phyloP scores from a whole-genome alignment of 2,329 filamentous ascomycete genomes.

The Diaporthe sp. region DNA sequence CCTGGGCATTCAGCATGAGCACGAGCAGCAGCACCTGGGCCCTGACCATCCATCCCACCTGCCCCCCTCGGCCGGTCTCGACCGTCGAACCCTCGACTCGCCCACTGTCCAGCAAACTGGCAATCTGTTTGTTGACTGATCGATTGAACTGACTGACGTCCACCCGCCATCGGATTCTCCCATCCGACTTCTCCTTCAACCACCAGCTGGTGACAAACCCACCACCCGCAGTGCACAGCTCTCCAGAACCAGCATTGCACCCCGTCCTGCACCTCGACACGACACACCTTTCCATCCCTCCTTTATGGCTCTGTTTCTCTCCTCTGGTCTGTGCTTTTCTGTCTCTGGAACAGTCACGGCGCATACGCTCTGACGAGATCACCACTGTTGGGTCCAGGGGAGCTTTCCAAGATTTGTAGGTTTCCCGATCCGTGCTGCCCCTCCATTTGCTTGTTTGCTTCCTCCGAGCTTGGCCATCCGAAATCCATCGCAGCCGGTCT shows the following conservation, averaged over 20 bases:
- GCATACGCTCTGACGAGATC: conserved; percentile 16
- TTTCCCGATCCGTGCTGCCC: not conserved
- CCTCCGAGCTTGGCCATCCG: not conserved
- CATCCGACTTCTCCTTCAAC: conserved; percentile 13
- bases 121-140: conserved; percentile 20
- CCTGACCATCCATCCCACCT: not conserved
- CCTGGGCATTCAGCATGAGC: not conserved
- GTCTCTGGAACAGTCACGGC: conserved; percentile 15
- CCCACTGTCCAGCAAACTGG: conserved; percentile 9
- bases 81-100: not conserved
- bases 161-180: not conserved
- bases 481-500: not conserved
- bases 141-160: not conserved
- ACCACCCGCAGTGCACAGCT: conserved; percentile 8
- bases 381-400: conserved; percentile 4
- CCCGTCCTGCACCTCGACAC: not conserved
- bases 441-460: not conserved
- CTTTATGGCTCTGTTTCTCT: conserved; percentile 4
- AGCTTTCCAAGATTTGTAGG: conserved; percentile 27
- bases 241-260: not conserved
- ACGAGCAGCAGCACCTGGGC: not conserved
- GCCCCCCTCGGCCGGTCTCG: conserved; percentile 16
- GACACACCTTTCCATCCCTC: not conserved
- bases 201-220: not conserved
- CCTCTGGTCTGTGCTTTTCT: conserved; percentile 19